Conservation (phyloP, 2,329 filamentous ascomycete species). For the Clonostachys rosea region DNA sequence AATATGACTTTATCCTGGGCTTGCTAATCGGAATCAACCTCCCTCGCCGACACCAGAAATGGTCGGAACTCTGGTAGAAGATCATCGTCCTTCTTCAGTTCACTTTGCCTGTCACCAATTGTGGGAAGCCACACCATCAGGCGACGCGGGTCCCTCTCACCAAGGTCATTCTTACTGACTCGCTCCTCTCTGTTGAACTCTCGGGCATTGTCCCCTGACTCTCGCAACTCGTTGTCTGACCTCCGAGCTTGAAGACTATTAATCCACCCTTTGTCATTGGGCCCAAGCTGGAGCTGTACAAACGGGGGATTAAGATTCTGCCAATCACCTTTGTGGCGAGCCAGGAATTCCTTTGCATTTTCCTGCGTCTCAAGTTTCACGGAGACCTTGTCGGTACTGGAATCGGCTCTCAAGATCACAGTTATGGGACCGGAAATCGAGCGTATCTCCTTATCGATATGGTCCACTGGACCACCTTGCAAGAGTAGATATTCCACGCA, state of each 20-base stretch:
- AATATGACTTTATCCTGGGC: too few species aligned
- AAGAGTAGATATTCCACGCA: constrained; percentile 1
- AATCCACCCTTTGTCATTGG: constrained; percentile 1
- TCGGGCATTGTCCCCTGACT: constrained; percentile 1
- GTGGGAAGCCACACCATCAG: too few species aligned
- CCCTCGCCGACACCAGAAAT: too few species aligned
- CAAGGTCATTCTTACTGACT: background rate
- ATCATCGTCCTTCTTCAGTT: too few species aligned
- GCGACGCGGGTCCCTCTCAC: too few species aligned
- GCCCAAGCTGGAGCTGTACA: background rate
- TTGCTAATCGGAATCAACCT: too few species aligned
- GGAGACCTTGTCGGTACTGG: background rate
- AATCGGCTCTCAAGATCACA: background rate
- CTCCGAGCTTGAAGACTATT: background rate
- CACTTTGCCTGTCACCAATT: too few species aligned
- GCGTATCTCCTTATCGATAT: constrained; percentile 1
- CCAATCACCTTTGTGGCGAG: background rate
- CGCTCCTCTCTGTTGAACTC: constrained; percentile 1
- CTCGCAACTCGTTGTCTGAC: background rate
- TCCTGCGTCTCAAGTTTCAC: background rate
- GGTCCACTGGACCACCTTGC: constrained; percentile 2
- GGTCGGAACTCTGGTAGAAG: too few species aligned
- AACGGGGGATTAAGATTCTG: constrained; percentile 1
- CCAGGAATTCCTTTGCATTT: background rate
- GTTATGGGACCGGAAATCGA: background rate